Conservation (phyloP, 2,329 filamentous ascomycete species). For the Capronia americana region DNA sequence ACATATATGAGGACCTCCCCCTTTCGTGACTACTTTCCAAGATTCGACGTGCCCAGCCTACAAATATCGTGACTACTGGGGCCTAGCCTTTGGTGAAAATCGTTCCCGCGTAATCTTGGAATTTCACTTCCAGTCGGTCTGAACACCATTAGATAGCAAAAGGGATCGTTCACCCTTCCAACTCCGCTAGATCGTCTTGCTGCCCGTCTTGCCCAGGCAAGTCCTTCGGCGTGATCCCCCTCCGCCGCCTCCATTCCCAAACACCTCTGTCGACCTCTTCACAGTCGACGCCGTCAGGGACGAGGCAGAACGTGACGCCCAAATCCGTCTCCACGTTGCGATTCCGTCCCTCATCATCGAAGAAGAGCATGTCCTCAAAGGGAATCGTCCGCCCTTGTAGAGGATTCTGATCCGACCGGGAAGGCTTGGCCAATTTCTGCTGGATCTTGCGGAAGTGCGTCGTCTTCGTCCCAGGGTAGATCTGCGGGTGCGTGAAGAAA, state of each 20-base stretch:
- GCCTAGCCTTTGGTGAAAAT: too few species aligned
- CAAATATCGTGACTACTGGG: too few species aligned
- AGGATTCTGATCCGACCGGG: background rate
- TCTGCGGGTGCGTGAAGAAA: conserved; percentile 65
- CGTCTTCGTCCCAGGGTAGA: conserved; percentile 80
- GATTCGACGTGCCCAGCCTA: too few species aligned
- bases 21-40: too few species aligned
- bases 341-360: conserved; percentile 90
- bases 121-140: too few species aligned
- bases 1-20: too few species aligned
- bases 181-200: conserved; percentile 1
- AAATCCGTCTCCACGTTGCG: conserved; percentile 75
- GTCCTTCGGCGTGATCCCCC: conserved; percentile 54
- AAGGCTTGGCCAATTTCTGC: conserved; percentile 48
- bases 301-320: conserved; percentile 83
- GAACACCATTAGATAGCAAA: too few species aligned
- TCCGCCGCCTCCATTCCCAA: conserved; percentile 77
- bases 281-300: conserved; percentile 78
- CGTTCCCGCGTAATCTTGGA: too few species aligned
- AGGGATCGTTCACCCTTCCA: conserved; percentile 11
- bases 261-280: conserved; percentile 81
- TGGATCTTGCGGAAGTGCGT: conserved; percentile 79
- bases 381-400: conserved; percentile 57
- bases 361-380: conserved; percentile 90
- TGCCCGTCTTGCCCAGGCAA: background rate